These are phyloP conservation scores for Pichia sp. DNA, from an alignment of 1,139 yeast genomes.

Conservation along the genomic window DNA sequence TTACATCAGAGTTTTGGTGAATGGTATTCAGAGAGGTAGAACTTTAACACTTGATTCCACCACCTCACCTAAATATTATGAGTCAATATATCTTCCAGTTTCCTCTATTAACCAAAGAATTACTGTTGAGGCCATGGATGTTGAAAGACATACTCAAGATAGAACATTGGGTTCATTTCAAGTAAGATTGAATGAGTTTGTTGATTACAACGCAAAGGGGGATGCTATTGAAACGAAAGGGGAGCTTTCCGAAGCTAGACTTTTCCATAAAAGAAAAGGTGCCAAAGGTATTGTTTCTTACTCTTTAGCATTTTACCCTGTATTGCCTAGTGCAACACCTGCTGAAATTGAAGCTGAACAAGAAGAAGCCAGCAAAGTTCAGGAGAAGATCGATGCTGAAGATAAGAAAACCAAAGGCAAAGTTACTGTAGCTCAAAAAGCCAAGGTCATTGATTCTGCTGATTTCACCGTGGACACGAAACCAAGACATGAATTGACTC, in stretches of 20 bases:
- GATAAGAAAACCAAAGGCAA: slow-evolving; percentile 30
- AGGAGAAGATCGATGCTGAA: slow-evolving; percentile 25
- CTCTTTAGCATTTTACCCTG: slow-evolving; percentile 75
- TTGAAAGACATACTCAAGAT: slow-evolving; percentile 70
- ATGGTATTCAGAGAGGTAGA: slow-evolving; percentile 72
- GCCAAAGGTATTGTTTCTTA: slow-evolving; percentile 78
- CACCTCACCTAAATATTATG: slow-evolving; percentile 81
- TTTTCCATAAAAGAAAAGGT: slow-evolving; percentile 64
- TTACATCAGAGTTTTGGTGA: slow-evolving; percentile 72
- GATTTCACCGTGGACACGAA: slow-evolving; percentile 41
- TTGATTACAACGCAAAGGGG: slow-evolving; percentile 64
- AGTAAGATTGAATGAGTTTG: slow-evolving; percentile 60
- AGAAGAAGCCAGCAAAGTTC: slow-evolving; percentile 23
- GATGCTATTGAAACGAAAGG: slow-evolving; percentile 60
- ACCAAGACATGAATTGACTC: slow-evolving; percentile 53
- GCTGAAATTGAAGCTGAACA: slow-evolving; percentile 63
- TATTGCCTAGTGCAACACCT: slow-evolving; percentile 69
- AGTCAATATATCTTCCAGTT: slow-evolving; percentile 73
- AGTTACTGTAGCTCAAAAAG: slow-evolving; percentile 23
- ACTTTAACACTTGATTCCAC: slow-evolving; percentile 68
- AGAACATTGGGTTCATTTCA: slow-evolving; percentile 82
- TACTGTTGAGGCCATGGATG: slow-evolving; percentile 88
- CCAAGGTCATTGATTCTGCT: slow-evolving; percentile 27
- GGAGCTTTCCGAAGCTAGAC: slow-evolving; percentile 53
- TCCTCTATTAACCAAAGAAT: slow-evolving; percentile 77